Evolutionary conservation across 1,139 yeast genomes (phyloP).

Genomic region (Arxiozyma slooffiae): DNA sequence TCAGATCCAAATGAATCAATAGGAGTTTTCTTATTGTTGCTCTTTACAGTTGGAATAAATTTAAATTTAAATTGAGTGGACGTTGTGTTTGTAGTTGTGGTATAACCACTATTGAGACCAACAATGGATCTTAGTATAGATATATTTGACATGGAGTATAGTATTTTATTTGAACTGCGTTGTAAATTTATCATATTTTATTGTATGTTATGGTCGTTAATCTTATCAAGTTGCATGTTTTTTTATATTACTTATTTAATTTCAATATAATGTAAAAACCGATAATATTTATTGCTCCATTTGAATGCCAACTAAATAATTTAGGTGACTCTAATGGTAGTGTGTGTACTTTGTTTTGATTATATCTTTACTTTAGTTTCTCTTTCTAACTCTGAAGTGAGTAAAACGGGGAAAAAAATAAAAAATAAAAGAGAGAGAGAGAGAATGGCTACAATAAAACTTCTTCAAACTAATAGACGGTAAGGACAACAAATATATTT

Average conservation of each 20-base stretch:
- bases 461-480: not conserved
- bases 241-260: no score
- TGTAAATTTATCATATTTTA: not conserved
- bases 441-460: no score
- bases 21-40: not conserved
- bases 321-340: not conserved
- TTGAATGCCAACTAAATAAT: no score
- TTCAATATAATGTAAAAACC: no score
- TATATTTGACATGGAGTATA: not conserved
- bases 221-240: not conserved
- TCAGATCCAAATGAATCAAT: not conserved
- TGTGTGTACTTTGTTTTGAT: not conserved
- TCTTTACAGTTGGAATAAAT: constrained; percentile 1
- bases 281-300: not conserved
- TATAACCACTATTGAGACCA: not conserved
- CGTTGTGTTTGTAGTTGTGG: not conserved
- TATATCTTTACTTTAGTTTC: not conserved
- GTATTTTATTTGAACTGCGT: not conserved
- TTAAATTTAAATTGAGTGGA: not conserved
- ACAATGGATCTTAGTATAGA: not conserved
- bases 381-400: no score
- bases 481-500: not conserved
- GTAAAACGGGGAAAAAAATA: no score
- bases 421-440: no score
- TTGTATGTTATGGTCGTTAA: not conserved